Evolutionary conservation across 1,139 yeast genomes (phyloP), one percentile per base, ranked within the genome.

Genomic region (Yamadazyma mexicana): DNA sequence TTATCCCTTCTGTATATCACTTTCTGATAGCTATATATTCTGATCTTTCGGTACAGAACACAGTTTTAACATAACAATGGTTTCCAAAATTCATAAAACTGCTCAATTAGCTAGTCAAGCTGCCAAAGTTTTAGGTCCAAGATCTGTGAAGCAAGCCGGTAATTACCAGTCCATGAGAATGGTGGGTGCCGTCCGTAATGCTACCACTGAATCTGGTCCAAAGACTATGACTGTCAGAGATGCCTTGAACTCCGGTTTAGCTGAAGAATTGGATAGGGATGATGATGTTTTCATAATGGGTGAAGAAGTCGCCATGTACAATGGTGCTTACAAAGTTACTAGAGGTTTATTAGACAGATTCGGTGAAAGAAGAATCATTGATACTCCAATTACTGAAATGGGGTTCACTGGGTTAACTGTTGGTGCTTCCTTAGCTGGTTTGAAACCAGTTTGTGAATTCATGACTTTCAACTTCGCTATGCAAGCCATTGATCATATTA

Each of bases 401-500:
- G 99, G 99, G 42, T 92, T 92, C 77, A 84, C 98, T 41, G 99
- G 99, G 60, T 73, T 92, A 54, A 87, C 97, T 54, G 95, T 89
- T 34, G 99, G 99, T 69, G 92, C 98, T 40, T 95, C 98, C 11
- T 81, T 92, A 62, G 92, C 95, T 42, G 98, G 98, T 41, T 82
- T 92, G 62, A 88, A 88, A 72, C 99, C 99, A 56, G 81, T 92
- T 55, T 88, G 95, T 64, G 99, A 92, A 73, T 92, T 92, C 70
- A 92, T 92, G 99, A 92, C 98, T 31, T 91, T 91, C 75, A 92
- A 94, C 79, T 92, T 94, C 64, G 98, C 98, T 59, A 89, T 92
- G 98, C 98, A 92, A 75, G 87, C 98, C 52, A 92, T 92, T 64
- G 99, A 92, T 68, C 98, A 92, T 56, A 92, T 92, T 66, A 79